A percentile compares a stretch with the other conserved stretches of the same genome.
These are phyloP conservation scores for Tetrapyrgos nigripes DNA, from an alignment of 1,284 basidiomycete species.

Conservation along the genomic window DNA sequence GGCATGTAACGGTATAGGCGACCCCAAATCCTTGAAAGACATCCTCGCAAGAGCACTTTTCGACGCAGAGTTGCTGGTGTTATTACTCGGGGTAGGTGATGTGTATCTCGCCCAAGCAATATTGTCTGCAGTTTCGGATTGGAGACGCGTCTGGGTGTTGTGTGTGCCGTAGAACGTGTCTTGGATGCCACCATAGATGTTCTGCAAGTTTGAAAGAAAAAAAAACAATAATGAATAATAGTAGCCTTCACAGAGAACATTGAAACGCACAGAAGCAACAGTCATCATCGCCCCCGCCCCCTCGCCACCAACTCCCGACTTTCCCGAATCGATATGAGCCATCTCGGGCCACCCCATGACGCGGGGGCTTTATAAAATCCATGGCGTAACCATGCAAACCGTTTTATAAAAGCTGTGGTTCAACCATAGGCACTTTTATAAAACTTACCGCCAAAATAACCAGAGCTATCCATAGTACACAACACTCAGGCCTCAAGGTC, in stretches of 20 bases:
- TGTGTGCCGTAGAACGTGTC: conserved; percentile 71
- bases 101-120: conserved; percentile 64
- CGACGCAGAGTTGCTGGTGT: conserved; percentile 29
- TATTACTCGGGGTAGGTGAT: conserved; percentile 30
- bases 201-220: too few relatives aligned
- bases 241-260: conserved; percentile 1
- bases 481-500: too few relatives aligned
- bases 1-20: conserved; percentile 61
- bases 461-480: too few relatives aligned
- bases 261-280: conserved; percentile 8
- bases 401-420: too few relatives aligned
- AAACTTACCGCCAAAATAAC: too few relatives aligned
- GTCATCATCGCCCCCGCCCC: conserved; percentile 5
- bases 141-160: conserved; percentile 63
- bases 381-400: too few relatives aligned
- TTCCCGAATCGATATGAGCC: conserved; percentile 6
- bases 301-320: not conserved
- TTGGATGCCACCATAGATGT: conserved; percentile 52
- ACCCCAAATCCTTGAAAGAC: conserved; percentile 57
- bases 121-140: conserved; percentile 77
- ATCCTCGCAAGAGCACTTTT: conserved; percentile 54
- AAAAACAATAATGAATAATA: too few relatives aligned
- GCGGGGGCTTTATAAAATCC: too few relatives aligned
- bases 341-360: too few relatives aligned
- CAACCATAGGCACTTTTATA: too few relatives aligned